phyloP scores from a whole-genome alignment of 1,284 basidiomycete genomes.

The Cryptococcus sp. region DNA sequence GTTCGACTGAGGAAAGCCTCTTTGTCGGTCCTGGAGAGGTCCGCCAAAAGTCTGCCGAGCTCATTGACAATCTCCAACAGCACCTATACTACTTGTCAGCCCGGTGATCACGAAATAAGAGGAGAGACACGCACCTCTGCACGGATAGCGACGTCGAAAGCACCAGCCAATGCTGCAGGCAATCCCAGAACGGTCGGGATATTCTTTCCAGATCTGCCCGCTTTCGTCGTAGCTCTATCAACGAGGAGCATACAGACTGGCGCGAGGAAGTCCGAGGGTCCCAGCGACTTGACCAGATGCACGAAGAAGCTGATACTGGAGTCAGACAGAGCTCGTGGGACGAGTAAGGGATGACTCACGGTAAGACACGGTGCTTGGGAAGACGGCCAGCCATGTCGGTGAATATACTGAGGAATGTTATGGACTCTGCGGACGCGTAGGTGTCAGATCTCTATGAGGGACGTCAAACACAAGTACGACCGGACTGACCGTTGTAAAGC shows the following conservation, averaged over 20 bases:
- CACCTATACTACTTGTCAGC: slow-evolving; percentile 55
- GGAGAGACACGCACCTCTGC: slow-evolving; percentile 58
- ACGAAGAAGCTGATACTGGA: slow-evolving; percentile 70
- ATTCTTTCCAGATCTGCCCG: slow-evolving; percentile 24
- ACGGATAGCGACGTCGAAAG: slow-evolving; percentile 67
- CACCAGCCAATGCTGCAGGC: slow-evolving; percentile 62
- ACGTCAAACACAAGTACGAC: neutral
- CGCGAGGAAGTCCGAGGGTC: slow-evolving; percentile 76
- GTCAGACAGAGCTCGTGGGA: slow-evolving; percentile 3
- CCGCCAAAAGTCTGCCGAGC: slow-evolving; percentile 62
- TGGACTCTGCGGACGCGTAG: slow-evolving; percentile 31
- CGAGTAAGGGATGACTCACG: slow-evolving; percentile 24
- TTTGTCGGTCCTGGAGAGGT: slow-evolving; percentile 44
- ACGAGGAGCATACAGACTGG: slow-evolving; percentile 84
- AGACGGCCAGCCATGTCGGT: slow-evolving; percentile 54
- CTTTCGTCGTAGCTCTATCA: slow-evolving; percentile 72
- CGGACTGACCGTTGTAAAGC: slow-evolving; percentile 61
- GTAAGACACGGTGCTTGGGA: slow-evolving; percentile 53
- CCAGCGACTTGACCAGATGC: slow-evolving; percentile 85
- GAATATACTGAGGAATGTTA: slow-evolving; percentile 53
- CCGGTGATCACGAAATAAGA: no score
- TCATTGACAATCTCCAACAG: slow-evolving; percentile 70
- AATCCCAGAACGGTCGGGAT: slow-evolving; percentile 61
- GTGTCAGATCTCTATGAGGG: neutral
- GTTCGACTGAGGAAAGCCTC: slow-evolving; percentile 47